Percentiles rank a stretch among this genome's conserved stretches.
phyloP scores from a whole-genome alignment of 2,329 filamentous ascomycete species.

The Aspergillus quadricinctus region DNA sequence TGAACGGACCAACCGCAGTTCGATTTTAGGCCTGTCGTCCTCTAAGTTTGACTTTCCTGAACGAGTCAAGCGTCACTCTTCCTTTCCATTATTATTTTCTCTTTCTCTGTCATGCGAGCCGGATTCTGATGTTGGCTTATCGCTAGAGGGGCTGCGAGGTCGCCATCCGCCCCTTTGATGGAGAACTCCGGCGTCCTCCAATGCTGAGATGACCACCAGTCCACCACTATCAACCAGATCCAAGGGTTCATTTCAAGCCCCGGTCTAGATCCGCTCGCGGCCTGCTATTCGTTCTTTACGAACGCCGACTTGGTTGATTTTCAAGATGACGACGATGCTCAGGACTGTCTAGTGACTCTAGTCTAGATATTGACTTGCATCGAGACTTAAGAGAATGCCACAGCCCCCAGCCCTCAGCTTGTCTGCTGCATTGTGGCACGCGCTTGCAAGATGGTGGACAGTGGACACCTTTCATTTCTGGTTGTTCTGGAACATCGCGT shows the following conservation, averaged over 20 bases:
- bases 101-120: no score
- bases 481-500: not conserved
- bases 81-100: not conserved
- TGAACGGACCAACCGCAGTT: not conserved
- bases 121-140: not conserved
- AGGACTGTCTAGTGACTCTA: no score
- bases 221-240: not conserved
- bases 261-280: not conserved
- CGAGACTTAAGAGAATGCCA: no score
- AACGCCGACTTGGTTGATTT: not conserved
- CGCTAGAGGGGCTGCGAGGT: not conserved
- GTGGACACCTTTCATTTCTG: not conserved
- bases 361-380: not conserved
- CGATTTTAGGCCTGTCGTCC: not conserved
- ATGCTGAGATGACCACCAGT: not conserved
- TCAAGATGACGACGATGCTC: not conserved
- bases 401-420: no score
- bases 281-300: not conserved
- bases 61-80: not conserved
- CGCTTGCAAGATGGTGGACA: not conserved
- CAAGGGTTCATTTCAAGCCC: not conserved
- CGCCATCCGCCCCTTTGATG: not conserved
- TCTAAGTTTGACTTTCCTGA: not conserved
- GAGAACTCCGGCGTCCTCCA: not conserved
- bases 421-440: no score